A percentile compares a stretch with the other conserved stretches of the same genome.
Conservation (phyloP, 371 early-diverging fungal species). For the Mortierella sp. region DNA sequence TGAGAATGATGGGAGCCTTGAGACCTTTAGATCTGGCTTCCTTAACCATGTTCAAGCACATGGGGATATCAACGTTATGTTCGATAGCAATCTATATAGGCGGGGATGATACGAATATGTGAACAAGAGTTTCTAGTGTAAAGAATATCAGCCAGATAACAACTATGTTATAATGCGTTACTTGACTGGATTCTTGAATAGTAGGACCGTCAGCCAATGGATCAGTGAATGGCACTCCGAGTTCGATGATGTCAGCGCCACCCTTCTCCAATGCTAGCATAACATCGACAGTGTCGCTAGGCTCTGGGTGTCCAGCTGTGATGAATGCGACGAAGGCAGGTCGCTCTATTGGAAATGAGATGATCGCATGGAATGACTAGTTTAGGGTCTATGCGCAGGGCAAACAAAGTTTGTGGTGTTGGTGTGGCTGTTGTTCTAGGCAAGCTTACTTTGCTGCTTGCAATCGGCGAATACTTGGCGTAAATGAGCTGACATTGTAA, state of each 20-base stretch:
- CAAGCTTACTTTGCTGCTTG: conserved; percentile 52
- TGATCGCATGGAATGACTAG: neutral
- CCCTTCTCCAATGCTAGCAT: conserved; percentile 90
- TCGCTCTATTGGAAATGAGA: conserved; percentile 63
- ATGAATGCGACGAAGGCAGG: conserved; percentile 95
- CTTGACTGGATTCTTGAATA: conserved; percentile 92
- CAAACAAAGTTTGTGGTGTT: conserved; percentile 1
- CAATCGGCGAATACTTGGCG: conserved; percentile 55
- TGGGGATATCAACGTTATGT: conserved; percentile 81
- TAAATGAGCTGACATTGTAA: conserved; percentile 54
- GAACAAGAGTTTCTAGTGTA: neutral
- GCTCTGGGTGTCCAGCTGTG: conserved; percentile 93
- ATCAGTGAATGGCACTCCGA: conserved; percentile 98
- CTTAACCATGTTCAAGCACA: conserved; percentile 84
- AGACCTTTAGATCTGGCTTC: conserved; percentile 89
- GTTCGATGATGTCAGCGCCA: conserved; percentile 97
- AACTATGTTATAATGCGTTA: conserved; percentile 47
- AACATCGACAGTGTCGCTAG: conserved; percentile 82
- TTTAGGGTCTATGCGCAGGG: conserved; percentile 1
- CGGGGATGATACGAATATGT: neutral
- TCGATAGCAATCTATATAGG: conserved; percentile 76
- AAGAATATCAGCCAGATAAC: neutral
- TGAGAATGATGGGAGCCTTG: conserved; percentile 92
- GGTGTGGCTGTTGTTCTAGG: neutral
- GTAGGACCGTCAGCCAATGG: conserved; percentile 98